Evolutionary conservation across 192 early-diverging fungal species (phyloP).

Genomic region (Linnemannia exigua): DNA sequence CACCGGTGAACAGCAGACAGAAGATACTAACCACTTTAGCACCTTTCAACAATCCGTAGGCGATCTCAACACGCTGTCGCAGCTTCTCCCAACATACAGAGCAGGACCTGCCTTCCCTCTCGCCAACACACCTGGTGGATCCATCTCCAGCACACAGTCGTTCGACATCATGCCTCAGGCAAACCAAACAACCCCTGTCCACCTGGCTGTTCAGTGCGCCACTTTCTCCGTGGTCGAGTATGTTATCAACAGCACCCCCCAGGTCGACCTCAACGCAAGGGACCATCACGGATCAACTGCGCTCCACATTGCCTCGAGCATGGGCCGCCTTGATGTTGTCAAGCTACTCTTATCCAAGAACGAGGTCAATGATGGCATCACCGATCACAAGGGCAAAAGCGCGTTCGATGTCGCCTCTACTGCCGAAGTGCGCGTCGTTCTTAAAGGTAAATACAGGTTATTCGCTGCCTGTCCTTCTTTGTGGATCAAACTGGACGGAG

Average conservation of each 20-base stretch:
- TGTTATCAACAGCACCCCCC: slow-evolving; percentile 62
- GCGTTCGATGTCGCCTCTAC: slow-evolving; percentile 68
- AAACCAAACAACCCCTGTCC: slow-evolving; percentile 43
- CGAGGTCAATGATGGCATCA: slow-evolving; percentile 76
- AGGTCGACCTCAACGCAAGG: slow-evolving; percentile 66
- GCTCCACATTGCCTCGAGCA: slow-evolving; percentile 80
- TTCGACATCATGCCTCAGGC: slow-evolving; percentile 33
- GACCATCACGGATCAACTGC: slow-evolving; percentile 78
- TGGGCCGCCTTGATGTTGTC: slow-evolving; percentile 74
- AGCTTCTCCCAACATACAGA: slow-evolving; percentile 38
- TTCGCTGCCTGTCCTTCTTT: neutral
- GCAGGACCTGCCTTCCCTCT: slow-evolving; percentile 16
- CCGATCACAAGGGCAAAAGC: slow-evolving; percentile 73
- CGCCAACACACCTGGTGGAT: slow-evolving; percentile 40
- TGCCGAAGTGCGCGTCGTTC: slow-evolving; percentile 59
- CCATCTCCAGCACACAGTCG: slow-evolving; percentile 49
- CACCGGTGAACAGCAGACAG: neutral
- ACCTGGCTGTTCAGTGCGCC: slow-evolving; percentile 76
- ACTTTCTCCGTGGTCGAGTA: slow-evolving; percentile 67
- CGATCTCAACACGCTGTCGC: slow-evolving; percentile 35
- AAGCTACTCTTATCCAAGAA: slow-evolving; percentile 74
- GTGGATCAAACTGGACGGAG: neutral
- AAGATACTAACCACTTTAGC: neutral
- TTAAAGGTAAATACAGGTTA: slow-evolving; percentile 60
- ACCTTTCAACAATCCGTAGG: slow-evolving; percentile 6